phyloP scores from a whole-genome alignment of 768 basidiomycete genomes.

The Leccinum sublutescens region DNA sequence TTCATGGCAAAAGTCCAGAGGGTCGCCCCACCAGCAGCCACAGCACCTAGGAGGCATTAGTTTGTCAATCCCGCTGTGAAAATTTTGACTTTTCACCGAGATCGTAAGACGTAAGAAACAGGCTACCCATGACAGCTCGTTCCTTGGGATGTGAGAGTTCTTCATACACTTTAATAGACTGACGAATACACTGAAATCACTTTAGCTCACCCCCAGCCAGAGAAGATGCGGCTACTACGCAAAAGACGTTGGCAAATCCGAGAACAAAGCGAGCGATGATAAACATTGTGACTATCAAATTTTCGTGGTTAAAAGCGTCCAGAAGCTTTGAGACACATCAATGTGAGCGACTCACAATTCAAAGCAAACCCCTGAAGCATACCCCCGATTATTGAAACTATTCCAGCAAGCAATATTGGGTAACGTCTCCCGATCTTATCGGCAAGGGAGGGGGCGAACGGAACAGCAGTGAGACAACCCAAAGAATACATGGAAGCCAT shows the following conservation, averaged over 20 bases:
- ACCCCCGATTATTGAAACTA: conserved; percentile 10
- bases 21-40: conserved; percentile 47
- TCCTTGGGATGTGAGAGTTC: conserved; percentile 12
- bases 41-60: conserved; percentile 6
- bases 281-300: conserved; percentile 13
- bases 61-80: neutral
- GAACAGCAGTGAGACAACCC: conserved; percentile 55
- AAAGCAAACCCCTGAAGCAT: conserved; percentile 18
- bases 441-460: conserved; percentile 28
- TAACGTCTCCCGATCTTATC: conserved; percentile 17
- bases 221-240: conserved; percentile 19
- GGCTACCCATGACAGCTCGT: neutral
- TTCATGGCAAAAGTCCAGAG: conserved; percentile 62
- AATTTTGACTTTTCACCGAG: neutral
- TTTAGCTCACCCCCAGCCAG: conserved; percentile 17
- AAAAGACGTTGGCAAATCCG: conserved; percentile 13
- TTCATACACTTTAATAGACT: neutral
- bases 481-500: conserved; percentile 54
- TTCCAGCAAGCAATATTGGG: conserved; percentile 14
- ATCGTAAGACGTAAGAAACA: neutral
- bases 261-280: conserved; percentile 19
- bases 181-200: too few species aligned
- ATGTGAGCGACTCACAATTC: conserved; percentile 8
- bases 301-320: neutral
- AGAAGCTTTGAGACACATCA: neutral